Evolutionary conservation across 2,329 filamentous ascomycete species (phyloP), one percentile per base, ranked within the genome.

Genomic region (Hymenoscyphus linearis): DNA sequence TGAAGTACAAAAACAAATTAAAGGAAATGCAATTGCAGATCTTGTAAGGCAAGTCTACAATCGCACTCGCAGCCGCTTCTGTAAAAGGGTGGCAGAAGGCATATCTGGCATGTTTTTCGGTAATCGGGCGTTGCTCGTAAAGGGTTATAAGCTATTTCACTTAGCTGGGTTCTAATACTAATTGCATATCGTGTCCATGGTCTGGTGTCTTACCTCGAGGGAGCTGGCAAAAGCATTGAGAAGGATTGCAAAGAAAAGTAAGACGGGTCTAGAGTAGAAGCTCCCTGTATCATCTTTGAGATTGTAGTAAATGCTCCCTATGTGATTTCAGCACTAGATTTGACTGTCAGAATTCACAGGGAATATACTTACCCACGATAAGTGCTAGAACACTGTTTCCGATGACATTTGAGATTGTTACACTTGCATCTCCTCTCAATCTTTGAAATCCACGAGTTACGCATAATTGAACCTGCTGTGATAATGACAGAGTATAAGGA

Each of bases 61-160:
- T 76, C 86, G 96, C 93, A 12, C 90, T 95, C 0, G 92, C 85
- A 53, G 93, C 81, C 13, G 92, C 90, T 79, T 96, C 92, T 9
- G 91, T 89, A 9, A 88, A 92, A 0, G 93, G 91, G 69, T 96
- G 93, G 69, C 96, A 96, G n/a, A 96, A 80, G 16, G 91, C 91
- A 73, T 96, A 96, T 61, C 89, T 85, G 61, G 82, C 78, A 68
- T 97, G 93, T 74, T 96, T 96, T 72, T 96, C 76, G 10, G 80
- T 74, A 52, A 81, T 79, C 1, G 78, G 77, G 2, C 79, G 72
- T 61, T 79, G 77, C 3, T 73, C 72, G 63, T 79, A 80, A 6
- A 79, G 69, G 27, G 96, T 96, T 75, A 90, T 84, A 47, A 85
- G 76, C 3, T 58, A 36, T 12, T 52, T 10, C 3, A 35, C 12